Evolutionary conservation across 208 protist species (phyloP).

Genomic region (Leptomonas pyrrhocoris): DNA sequence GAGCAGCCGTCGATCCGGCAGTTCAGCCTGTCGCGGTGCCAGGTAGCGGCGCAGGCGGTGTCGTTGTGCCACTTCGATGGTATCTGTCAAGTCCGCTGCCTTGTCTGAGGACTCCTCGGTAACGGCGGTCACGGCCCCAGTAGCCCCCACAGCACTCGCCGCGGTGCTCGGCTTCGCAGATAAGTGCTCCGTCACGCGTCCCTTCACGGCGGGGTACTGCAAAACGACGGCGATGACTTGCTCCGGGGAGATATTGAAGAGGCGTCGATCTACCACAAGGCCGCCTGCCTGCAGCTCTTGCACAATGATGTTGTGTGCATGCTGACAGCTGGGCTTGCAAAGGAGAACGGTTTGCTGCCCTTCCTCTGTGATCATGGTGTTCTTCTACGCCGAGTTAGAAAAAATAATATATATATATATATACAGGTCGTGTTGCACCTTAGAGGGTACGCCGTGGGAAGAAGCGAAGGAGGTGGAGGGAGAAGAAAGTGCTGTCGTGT

Average conservation of each 20-base stretch:
- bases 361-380: constrained; percentile 11
- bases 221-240: constrained; percentile 55
- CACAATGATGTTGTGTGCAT: constrained; percentile 55
- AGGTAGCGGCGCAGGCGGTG: neutral
- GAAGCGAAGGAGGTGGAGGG: no score
- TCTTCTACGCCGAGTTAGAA: no score
- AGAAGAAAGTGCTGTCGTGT: no score
- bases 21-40: neutral
- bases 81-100: constrained; percentile 7
- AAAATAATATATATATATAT: no score
- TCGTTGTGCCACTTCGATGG: constrained; percentile 24
- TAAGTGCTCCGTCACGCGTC: neutral
- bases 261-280: constrained; percentile 56
- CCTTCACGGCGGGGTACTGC: constrained; percentile 53
- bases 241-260: constrained; percentile 50
- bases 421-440: no score
- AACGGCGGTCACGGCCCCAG: neutral
- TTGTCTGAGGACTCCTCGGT: neutral
- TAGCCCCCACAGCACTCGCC: no score
- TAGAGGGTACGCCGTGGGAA: no score
- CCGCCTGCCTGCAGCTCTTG: constrained; percentile 54
- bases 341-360: constrained; percentile 60
- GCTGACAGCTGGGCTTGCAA: constrained; percentile 67
- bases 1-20: constrained; percentile 14
- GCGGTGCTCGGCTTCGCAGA: no score